Evolutionary conservation across 2,329 filamentous ascomycete genomes (phyloP), one percentile per base, ranked within the genome.

Genomic region (Cladosporium oxysporum): DNA sequence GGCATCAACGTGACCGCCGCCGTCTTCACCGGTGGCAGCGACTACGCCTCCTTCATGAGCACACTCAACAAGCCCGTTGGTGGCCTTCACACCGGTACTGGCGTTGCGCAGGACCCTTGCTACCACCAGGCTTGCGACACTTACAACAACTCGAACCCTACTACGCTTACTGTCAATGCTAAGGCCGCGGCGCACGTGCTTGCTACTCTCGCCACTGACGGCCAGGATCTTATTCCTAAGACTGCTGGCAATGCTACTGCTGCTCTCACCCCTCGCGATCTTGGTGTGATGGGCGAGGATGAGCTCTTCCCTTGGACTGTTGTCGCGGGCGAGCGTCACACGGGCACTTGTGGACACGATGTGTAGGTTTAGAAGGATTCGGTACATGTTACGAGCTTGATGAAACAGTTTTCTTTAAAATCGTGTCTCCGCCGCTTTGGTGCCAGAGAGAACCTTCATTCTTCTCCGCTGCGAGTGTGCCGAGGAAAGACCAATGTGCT

Each of bases 1-100:
- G 74, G 74, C 8, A 66, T 75, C 16, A 72, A 74, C 44, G 76
- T 67, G 64, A 76, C 72, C 4, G 71, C 74, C 2, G 75, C 76
- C 5, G 74, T 65, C 10, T 79, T 79, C 65, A 69, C 74, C 55
- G 77, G 77, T 5, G 76, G 77, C 11, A 76, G 73, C 3, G 78
- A 80, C 66, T 79, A 80, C 53, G 73, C 70, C 28, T 71, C 76
- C 1, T 79, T 79, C 70, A 71, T 79, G 44, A 71, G 75, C 33
- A 76, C 75, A 26, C 71, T 79, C 28, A 73, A 77, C 35, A 76
- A 75, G 41, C 74, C 73, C 33, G 77, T 79, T 44, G 77, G 78
- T 10, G 77, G 78, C n/a, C 73, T 75, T 2, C 75, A 75, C 44
- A 79, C 78, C 5, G 78, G 78, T 11, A 76, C 73, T 3, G 76